These are phyloP conservation scores for Suillus lakei DNA, from an alignment of 768 basidiomycete genomes.

Conservation along the genomic window DNA sequence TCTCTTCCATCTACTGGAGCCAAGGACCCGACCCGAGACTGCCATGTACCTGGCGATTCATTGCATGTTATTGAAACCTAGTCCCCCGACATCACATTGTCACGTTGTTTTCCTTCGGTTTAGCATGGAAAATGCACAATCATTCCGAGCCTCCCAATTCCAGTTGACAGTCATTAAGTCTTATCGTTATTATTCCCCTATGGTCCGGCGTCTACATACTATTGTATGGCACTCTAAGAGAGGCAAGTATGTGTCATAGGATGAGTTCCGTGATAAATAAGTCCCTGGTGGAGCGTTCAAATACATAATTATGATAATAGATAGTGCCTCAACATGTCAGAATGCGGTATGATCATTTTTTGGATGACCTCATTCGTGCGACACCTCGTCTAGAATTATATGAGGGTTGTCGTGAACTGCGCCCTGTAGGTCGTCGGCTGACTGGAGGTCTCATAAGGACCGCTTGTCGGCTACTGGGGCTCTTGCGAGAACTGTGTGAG, in stretches of 20 bases:
- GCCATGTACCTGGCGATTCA: background rate
- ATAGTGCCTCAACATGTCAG: constrained; percentile 1
- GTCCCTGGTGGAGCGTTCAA: constrained; percentile 9
- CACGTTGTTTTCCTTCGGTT: background rate
- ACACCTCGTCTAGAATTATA: constrained; percentile 16
- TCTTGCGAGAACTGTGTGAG: constrained; percentile 17
- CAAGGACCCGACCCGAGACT: constrained; percentile 1
- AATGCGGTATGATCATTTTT: constrained; percentile 1
- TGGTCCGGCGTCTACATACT: background rate
- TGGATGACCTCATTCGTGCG: constrained; percentile 7
- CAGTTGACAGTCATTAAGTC: background rate
- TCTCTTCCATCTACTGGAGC: background rate
- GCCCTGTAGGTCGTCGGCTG: constrained; percentile 21
- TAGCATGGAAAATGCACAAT: background rate
- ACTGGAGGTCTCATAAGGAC: constrained; percentile 5
- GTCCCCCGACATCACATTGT: background rate
- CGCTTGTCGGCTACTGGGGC: constrained; percentile 16
- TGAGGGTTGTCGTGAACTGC: constrained; percentile 25
- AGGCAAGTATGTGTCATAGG: constrained; percentile 7
- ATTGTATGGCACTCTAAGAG: background rate
- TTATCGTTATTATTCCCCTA: background rate
- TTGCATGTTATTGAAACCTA: background rate
- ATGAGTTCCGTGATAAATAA: constrained; percentile 5
- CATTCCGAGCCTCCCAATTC: background rate
- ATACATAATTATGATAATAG: constrained; percentile 10